A percentile compares a stretch with the other conserved stretches of the same genome.
Conservation (phyloP, 352 stramenopile genomes). For the Globisporangium uncinulatum region DNA sequence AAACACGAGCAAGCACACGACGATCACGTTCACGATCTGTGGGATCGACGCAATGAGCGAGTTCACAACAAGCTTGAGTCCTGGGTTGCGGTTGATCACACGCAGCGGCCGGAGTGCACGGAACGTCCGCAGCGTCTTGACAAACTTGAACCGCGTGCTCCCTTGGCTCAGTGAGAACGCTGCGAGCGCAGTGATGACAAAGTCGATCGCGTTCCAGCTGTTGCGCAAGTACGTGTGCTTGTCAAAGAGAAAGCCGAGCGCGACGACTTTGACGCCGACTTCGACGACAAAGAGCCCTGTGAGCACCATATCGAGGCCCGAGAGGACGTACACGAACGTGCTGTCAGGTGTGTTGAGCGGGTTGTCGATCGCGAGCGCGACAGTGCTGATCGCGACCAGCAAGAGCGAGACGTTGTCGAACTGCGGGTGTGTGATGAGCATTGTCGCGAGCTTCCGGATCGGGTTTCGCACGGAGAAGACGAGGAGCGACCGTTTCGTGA, state of each 20-base stretch:
- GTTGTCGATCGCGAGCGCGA: conserved; percentile 74
- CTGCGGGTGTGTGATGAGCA: conserved; percentile 44
- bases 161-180: conserved; percentile 74
- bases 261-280: conserved; percentile 83
- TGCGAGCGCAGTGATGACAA: conserved; percentile 75
- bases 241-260: conserved; percentile 64
- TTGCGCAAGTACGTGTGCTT: conserved; percentile 70
- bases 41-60: conserved; percentile 76
- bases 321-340: conserved; percentile 40
- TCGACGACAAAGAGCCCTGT: conserved; percentile 87
- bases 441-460: conserved; percentile 36
- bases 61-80: conserved; percentile 67
- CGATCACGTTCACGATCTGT: conserved; percentile 79
- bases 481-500: conserved; percentile 34
- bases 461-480: conserved; percentile 43
- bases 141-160: conserved; percentile 52
- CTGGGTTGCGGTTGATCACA: conserved; percentile 78
- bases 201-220: conserved; percentile 89
- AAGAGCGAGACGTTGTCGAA: conserved; percentile 80
- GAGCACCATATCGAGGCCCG: conserved; percentile 56
- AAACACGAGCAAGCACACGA: conserved; percentile 79
- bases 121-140: conserved; percentile 69
- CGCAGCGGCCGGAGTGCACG: conserved; percentile 75
- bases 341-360: conserved; percentile 46
- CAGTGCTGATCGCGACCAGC: conserved; percentile 64